phyloP scores from a whole-genome alignment of 306 rosid species.

The Ceratonia siliqua region DNA sequence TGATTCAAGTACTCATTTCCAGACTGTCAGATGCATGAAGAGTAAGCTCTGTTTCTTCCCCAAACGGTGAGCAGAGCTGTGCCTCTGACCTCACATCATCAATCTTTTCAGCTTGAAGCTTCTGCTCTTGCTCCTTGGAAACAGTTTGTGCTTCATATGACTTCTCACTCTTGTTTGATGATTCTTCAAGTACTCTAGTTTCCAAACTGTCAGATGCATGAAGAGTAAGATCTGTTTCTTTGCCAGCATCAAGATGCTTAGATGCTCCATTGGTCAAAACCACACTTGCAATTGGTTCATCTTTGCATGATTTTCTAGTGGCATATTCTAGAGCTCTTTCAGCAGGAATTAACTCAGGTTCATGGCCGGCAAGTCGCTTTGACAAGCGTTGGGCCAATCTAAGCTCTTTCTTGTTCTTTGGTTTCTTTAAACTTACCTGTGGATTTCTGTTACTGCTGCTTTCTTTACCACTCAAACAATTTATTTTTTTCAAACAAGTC shows the following conservation, averaged over 20 bases:
- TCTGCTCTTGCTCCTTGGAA: conserved; percentile 38
- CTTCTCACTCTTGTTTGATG: conserved; percentile 33
- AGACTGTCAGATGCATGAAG: conserved; percentile 19
- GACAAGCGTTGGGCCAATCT: conserved; percentile 44
- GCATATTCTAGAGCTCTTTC: conserved; percentile 44
- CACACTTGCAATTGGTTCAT: conserved; percentile 28
- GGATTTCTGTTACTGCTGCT: conserved; percentile 37
- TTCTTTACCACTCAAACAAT: conserved; percentile 33
- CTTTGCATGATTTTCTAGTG: conserved; percentile 26
- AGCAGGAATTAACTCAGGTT: conserved; percentile 46
- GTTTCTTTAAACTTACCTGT: conserved; percentile 36
- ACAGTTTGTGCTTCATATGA: conserved; percentile 28
- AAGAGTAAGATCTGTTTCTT: conserved; percentile 20
- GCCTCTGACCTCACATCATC: not conserved
- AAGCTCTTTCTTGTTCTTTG: conserved; percentile 51
- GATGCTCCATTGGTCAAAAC: conserved; percentile 38
- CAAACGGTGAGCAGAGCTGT: not conserved
- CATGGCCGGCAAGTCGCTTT: conserved; percentile 50
- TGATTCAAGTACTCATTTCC: not conserved
- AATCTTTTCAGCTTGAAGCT: conserved; percentile 35
- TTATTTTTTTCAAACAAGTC: conserved; percentile 28
- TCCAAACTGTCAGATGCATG: conserved; percentile 27
- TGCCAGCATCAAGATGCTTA: conserved; percentile 2
- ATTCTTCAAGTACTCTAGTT: conserved; percentile 24
- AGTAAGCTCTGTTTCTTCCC: not conserved